These are phyloP conservation scores for Pythium pyrilobum DNA, from an alignment of 352 stramenopile genomes.

Conservation along the genomic window DNA sequence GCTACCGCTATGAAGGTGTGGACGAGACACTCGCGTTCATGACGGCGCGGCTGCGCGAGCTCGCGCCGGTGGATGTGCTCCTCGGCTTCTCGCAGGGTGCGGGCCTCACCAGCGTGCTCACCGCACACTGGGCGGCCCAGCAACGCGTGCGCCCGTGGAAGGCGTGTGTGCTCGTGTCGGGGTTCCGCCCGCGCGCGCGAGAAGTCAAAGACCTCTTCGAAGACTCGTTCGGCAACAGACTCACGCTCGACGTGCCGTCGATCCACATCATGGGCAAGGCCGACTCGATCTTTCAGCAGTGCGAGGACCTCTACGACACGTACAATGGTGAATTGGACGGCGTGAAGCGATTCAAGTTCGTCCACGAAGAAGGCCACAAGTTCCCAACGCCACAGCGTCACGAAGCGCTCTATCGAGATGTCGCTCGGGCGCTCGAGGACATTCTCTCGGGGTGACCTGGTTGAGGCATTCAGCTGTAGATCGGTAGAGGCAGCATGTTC, in stretches of 20 bases:
- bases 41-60: slow-evolving; percentile 35
- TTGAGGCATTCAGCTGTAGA: neutral
- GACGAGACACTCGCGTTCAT: slow-evolving; percentile 62
- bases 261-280: slow-evolving; percentile 59
- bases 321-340: slow-evolving; percentile 29
- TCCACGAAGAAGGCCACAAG: slow-evolving; percentile 78
- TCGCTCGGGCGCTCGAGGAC: slow-evolving; percentile 34
- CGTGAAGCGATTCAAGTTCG: slow-evolving; percentile 34
- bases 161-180: slow-evolving; percentile 53
- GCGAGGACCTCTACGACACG: slow-evolving; percentile 41
- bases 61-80: slow-evolving; percentile 53
- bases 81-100: slow-evolving; percentile 76
- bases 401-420: slow-evolving; percentile 41
- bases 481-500: too few species aligned
- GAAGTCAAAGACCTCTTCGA: slow-evolving; percentile 54
- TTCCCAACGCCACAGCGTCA: slow-evolving; percentile 52
- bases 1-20: slow-evolving; percentile 55
- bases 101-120: slow-evolving; percentile 51
- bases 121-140: slow-evolving; percentile 44
- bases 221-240: slow-evolving; percentile 21
- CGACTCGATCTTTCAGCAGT: slow-evolving; percentile 39
- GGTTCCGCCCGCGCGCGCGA: slow-evolving; percentile 42
- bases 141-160: slow-evolving; percentile 45
- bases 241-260: slow-evolving; percentile 46
- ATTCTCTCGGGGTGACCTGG: slow-evolving; percentile 29